Evolutionary conservation across 2,329 filamentous ascomycete genomes (phyloP), one percentile per base, ranked within the genome.

Genomic region (Ascochyta fabae): DNA sequence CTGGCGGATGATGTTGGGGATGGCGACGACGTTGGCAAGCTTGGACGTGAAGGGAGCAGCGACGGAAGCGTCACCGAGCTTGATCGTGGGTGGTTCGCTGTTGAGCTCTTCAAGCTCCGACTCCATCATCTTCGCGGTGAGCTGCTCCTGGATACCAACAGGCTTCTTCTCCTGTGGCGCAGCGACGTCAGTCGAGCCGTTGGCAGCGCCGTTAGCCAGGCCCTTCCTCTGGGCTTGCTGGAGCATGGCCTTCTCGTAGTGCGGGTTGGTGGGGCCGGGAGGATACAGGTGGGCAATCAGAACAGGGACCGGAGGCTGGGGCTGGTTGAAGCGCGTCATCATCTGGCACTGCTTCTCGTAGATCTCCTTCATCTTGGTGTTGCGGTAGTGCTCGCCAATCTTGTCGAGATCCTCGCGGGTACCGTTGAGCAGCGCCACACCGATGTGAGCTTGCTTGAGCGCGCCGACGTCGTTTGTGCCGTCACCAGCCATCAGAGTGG

Each of bases 391-490:
- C 72, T 98, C 95, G 24, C 90, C 89, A 67, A 99, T 99, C 74
- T 89, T 92, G 53, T 88, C 88, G 49, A 99, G 84, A 73, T 98
- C 95, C 22, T 98, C 91, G 64, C 88, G 89, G 1, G 93, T 96
- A 60, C 95, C 95, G 77, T 99, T 99, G 65, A 99, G 86, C 45
- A 99, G 86, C 22, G 95, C 95, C 60, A 99, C 91, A 77, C 95
- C 95, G 61, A 99, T 92, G 73, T 99, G 95, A 36, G 95, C 95
- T 79, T 99, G 95, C 82, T 99, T 99, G 71, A 99, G 81, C 40
- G 95, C 95, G 62, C 95, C 95, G 51, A 99, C 95, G 72, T 99
- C 95, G 76, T 99, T 99, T 51, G 95, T 99, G 61, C 95, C 95
- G 71, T 99, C 95, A 77, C 95, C 95, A 68, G 93, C 96, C 95